Percentiles rank a stretch among this genome's conserved stretches.
Conservation (phyloP, 352 stramenopile species). For the Pythium pectinolyticum region DNA sequence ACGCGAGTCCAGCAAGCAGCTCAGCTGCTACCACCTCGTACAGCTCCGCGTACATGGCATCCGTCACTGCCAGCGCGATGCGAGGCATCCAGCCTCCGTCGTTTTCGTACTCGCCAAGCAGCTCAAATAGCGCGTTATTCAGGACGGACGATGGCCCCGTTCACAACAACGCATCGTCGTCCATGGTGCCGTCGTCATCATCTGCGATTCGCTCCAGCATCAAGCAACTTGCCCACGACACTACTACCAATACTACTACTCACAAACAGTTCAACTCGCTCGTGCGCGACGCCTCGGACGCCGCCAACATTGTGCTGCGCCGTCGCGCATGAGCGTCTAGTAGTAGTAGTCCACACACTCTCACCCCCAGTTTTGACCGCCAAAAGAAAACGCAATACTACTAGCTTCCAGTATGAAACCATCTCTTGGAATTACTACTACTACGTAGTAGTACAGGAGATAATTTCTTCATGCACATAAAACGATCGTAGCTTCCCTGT, state of each 20-base stretch:
- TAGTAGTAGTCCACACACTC: background rate
- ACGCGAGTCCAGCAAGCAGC: too few species aligned
- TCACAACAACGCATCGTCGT: background rate
- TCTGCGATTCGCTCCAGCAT: background rate
- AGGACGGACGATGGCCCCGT: background rate
- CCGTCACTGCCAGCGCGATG: too few species aligned
- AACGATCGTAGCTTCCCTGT: background rate
- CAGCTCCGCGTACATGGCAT: too few species aligned
- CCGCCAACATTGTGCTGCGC: constrained; percentile 22
- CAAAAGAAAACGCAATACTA: too few species aligned
- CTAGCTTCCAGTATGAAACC: too few species aligned
- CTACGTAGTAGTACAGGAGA: too few species aligned
- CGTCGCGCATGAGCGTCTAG: constrained; percentile 13
- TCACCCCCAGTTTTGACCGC: constrained; percentile 23
- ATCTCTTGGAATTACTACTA: too few species aligned
- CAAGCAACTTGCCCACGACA: constrained; percentile 2
- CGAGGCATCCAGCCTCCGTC: too few species aligned
- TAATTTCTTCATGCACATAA: too few species aligned
- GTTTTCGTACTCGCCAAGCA: background rate
- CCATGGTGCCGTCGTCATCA: background rate
- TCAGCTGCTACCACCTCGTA: too few species aligned
- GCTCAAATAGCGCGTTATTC: background rate
- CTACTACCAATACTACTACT: background rate
- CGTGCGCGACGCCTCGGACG: constrained; percentile 27
- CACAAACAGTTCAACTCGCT: constrained; percentile 24